Evolutionary conservation across 2,329 filamentous ascomycete genomes (phyloP).

Genomic region (Orbilia blumenaviensis): DNA sequence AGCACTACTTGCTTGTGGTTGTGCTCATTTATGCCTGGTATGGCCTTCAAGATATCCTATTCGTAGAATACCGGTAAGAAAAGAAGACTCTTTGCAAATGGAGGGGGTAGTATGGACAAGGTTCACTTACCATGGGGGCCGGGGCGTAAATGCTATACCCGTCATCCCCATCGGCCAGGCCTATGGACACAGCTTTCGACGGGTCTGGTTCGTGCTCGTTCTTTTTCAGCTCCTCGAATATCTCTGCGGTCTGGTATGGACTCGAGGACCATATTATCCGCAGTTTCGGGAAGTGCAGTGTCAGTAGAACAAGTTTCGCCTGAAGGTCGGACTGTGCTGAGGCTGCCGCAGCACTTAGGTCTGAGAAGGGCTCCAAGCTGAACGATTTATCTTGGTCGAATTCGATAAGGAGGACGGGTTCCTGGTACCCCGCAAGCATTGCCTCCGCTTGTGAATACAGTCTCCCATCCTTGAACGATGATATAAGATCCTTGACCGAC

Average conservation of each 20-base stretch:
- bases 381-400: slow-evolving; percentile 98
- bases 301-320: slow-evolving; percentile 88
- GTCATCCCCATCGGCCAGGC: slow-evolving; percentile 71
- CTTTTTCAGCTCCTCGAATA: slow-evolving; percentile 92
- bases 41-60: slow-evolving; percentile 85
- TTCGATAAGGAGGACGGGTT: slow-evolving; percentile 90
- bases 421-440: slow-evolving; percentile 93
- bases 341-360: slow-evolving; percentile 62
- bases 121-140: slow-evolving; percentile 25
- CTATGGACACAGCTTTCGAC: slow-evolving; percentile 81
- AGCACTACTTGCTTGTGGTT: slow-evolving; percentile 77
- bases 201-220: slow-evolving; percentile 91
- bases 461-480: slow-evolving; percentile 88
- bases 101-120: too few species aligned
- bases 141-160: slow-evolving; percentile 54
- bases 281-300: slow-evolving; percentile 86
- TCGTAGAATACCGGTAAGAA: not conserved
- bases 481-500: slow-evolving; percentile 87
- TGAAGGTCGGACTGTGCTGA: slow-evolving; percentile 77
- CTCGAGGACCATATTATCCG: slow-evolving; percentile 93
- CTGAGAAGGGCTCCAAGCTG: slow-evolving; percentile 73
- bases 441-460: slow-evolving; percentile 91
- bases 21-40: slow-evolving; percentile 84
- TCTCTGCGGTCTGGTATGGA: slow-evolving; percentile 95
- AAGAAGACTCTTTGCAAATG: not conserved